A percentile compares a stretch with the other conserved stretches of the same genome.
Conservation (phyloP, 2,329 filamentous ascomycete genomes). For the Phialophora verrucosa region DNA sequence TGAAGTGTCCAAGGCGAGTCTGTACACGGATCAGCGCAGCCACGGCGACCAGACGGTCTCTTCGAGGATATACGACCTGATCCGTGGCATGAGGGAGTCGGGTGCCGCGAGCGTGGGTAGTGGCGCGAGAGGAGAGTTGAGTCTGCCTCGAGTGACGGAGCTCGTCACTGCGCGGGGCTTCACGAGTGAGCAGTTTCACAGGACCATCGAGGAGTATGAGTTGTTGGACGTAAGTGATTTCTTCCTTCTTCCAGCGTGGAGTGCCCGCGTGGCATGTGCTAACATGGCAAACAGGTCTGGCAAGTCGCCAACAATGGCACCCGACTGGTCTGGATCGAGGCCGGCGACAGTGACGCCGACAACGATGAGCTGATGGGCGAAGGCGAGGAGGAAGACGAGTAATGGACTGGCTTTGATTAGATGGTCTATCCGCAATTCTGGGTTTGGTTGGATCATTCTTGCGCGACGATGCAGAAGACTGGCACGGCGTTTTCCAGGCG, state of each 20-base stretch:
- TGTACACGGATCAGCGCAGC: conserved; percentile 71
- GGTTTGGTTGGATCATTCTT: neutral
- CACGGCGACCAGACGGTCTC: conserved; percentile 77
- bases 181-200: conserved; percentile 88
- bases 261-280: neutral
- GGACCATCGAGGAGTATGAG: conserved; percentile 87
- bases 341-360: conserved; percentile 57
- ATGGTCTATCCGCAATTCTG: neutral
- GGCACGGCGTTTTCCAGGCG: neutral
- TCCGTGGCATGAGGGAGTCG: conserved; percentile 83
- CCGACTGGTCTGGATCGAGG: conserved; percentile 72
- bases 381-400: conserved; percentile 15
- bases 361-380: conserved; percentile 36
- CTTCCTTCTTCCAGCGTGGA: conserved; percentile 20
- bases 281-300: conserved; percentile 66
- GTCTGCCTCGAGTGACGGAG: conserved; percentile 85
- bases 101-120: conserved; percentile 80
- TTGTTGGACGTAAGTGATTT: conserved; percentile 77
- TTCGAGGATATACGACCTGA: conserved; percentile 92
- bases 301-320: conserved; percentile 75
- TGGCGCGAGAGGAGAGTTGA: conserved; percentile 72
- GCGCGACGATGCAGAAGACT: neutral
- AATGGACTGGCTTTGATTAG: neutral
- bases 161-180: conserved; percentile 95
- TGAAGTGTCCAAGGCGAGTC: conserved; percentile 89